Base-by-base conservation (phyloP, 1,284 basidiomycete genomes). In the Marasmius oreades region DNA sequence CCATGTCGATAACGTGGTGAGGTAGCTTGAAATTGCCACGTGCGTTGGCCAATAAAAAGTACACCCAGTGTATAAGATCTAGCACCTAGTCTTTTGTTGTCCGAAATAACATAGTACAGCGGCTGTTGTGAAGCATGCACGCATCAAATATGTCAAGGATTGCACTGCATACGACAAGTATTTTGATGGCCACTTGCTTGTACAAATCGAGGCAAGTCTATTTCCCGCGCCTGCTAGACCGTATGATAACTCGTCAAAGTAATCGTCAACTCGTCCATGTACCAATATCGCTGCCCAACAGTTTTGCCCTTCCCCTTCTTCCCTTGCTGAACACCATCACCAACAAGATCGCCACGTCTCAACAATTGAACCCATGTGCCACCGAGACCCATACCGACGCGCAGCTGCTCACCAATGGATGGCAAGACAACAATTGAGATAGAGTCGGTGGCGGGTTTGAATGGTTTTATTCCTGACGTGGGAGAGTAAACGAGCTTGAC, bases 291-390 rank as follows among this genome's bases (percentile, higher is more conserved):
- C 24, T 44, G 34, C n/a, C 26, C 10, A 6, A 24, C 45, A 24
- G 24, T 34, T 23, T 55, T 43, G 10, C 42, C 22, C 18, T 54
- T 50, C 12, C 36, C 33, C 34, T 43, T 36, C 44, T 26, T 14
- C 16, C 20, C 33, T 12, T 43, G 34, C 33, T 42, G 39, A 42
- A 51, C 10, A 2, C 24, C 51, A 23, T 20, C 36, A 22, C 31
- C 26, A 31, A 47, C 23, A 43, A 33, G 42, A 51, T 59, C 58
- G 11, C 39, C 48, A 18, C 43, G 42, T 20, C 58, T 46, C 37
- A 59, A 36, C 11, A 59, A 51, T 37, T 59, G 58, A 2, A 43
- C 55, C 58, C 58, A 59, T 18, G 39, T 59, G 20, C 55, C 58
- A 5, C 55, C 58, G 16, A 59, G 52, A 23, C 55, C 58, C 58